Evolutionary conservation across 805 yeast species (phyloP), one percentile per base, ranked within the genome.

Genomic region (Kodamaea sagamina): DNA sequence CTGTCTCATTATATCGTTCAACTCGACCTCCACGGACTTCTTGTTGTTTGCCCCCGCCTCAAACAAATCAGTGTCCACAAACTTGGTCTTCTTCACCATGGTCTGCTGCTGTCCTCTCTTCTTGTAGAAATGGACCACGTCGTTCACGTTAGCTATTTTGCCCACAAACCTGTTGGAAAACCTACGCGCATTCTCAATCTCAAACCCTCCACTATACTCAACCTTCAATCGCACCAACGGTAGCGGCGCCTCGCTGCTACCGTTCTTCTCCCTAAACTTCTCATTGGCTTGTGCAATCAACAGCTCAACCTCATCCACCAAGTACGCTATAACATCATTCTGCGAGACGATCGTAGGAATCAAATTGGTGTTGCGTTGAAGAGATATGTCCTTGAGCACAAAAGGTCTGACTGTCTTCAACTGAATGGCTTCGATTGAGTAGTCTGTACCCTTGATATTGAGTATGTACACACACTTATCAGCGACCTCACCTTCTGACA

Each of bases 111-210:
- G 26, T 50, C 43, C 36, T 71, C 60, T 70, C 50, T 74, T 78
- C 57, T 79, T 76, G 55, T 79, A 78, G 58, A 86, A 85, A 36
- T 80, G 82, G 2, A 92, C 78, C 6, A 90, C 87, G 54, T 89
- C 95, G 54, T 87, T 84, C n/a, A 83, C 80, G 60, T 93, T 93
- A 3, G 98, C 99, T 1, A 92, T 93, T 48, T 73, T 74, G 0
- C 96, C 97, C 4, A 86, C 95, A 70, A 92, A 93, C 54, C 88
- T 70, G 56, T 90, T 89, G 11, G 97, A 88, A 49, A 93, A 88
- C 49, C 97, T 68, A 41, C 95, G 72, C 0, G 96, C 86, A 56
- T 90, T 92, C 55, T 90, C 98, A 12, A 93, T 89, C 52, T 89
- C 96, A 55, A 78, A 92, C 4, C 90, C 96, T 1, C 95, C 96